phyloP scores from a whole-genome alignment of 2,329 filamentous ascomycete species.

The Paecilomyces sp. region DNA sequence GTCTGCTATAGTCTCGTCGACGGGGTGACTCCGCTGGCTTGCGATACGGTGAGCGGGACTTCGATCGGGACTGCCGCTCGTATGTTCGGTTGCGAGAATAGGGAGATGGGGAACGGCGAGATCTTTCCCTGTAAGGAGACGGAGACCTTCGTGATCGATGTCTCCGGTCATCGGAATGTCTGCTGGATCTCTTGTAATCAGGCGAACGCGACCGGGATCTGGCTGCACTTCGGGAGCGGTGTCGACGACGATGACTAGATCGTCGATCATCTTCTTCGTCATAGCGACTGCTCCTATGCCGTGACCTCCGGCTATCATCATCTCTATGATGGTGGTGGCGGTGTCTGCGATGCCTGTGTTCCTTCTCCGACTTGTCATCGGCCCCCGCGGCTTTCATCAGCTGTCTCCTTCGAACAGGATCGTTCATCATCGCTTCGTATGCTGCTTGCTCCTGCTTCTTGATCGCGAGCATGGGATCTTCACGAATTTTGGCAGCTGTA shows the following conservation, averaged over 20 bases:
- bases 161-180: slow-evolving; percentile 24
- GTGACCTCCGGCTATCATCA: slow-evolving; percentile 11
- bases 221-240: slow-evolving; percentile 22
- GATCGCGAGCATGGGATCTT: slow-evolving; percentile 87
- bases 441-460: slow-evolving; percentile 84
- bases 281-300: slow-evolving; percentile 9
- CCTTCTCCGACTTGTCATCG: slow-evolving; percentile 19
- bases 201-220: slow-evolving; percentile 24
- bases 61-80: slow-evolving; percentile 12
- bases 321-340: slow-evolving; percentile 18
- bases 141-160: slow-evolving; percentile 37
- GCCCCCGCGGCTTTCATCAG: slow-evolving; percentile 22
- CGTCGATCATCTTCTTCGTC: slow-evolving; percentile 13
- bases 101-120: slow-evolving; percentile 12
- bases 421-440: slow-evolving; percentile 52
- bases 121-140: slow-evolving; percentile 21
- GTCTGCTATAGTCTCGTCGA: slow-evolving; percentile 20
- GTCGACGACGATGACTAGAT: slow-evolving; percentile 35
- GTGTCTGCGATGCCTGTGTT: slow-evolving; percentile 42
- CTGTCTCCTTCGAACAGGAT: slow-evolving; percentile 29
- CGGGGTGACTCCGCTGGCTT: slow-evolving; percentile 23
- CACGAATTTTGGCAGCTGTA: slow-evolving; percentile 75
- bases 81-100: slow-evolving; percentile 14
- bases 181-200: slow-evolving; percentile 26
- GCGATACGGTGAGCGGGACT: slow-evolving; percentile 33